phyloP scores from a whole-genome alignment of 305 asterid species.

The Fraxinus sp. region DNA sequence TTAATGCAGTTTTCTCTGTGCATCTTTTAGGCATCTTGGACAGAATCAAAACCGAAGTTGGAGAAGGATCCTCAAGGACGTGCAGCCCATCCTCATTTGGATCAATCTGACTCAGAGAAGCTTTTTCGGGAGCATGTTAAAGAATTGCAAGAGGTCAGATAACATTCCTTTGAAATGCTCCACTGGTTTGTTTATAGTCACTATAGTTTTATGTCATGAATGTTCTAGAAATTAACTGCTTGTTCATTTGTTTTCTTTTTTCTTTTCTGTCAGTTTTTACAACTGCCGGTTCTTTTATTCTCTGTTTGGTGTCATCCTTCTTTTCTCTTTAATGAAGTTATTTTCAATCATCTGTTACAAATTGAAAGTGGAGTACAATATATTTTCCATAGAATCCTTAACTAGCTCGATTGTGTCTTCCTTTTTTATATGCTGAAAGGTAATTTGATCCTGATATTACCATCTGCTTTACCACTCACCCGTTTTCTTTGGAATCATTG shows the following conservation, averaged over 20 bases:
- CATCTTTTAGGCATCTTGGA: constrained; percentile 76
- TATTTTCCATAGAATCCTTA: background rate
- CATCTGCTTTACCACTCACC: background rate
- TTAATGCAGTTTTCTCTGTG: constrained; percentile 21
- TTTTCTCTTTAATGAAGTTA: background rate
- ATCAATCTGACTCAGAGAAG: constrained; percentile 86
- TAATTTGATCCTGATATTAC: background rate
- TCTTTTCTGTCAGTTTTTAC: background rate
- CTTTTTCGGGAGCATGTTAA: constrained; percentile 92
- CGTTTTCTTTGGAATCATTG: background rate
- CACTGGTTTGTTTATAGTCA: background rate
- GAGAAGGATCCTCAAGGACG: constrained; percentile 99
- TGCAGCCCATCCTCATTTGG: constrained; percentile 72
- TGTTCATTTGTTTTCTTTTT: background rate
- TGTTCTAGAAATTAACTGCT: background rate
- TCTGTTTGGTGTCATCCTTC: background rate
- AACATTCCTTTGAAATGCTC: constrained; percentile 14
- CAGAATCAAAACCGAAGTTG: constrained; percentile 83
- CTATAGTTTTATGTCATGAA: background rate
- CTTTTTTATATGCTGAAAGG: background rate
- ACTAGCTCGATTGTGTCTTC: background rate
- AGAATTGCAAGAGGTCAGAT: constrained; percentile 71
- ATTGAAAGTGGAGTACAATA: background rate
- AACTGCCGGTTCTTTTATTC: background rate
- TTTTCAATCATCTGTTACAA: background rate